phyloP scores from a whole-genome alignment of 768 basidiomycete genomes.

The Gloeostereum incarnatum region DNA sequence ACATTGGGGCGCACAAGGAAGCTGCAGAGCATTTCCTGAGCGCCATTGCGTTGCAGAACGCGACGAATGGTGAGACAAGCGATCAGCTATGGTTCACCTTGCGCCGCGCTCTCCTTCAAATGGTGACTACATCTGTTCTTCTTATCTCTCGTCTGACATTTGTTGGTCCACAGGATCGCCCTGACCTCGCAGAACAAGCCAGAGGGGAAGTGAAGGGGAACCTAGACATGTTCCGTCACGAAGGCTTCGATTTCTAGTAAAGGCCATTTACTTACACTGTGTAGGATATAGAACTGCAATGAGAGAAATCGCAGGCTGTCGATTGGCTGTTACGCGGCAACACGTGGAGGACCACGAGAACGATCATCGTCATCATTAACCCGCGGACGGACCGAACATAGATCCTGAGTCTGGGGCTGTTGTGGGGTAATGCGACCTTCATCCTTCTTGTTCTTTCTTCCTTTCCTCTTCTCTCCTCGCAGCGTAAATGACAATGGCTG shows the following conservation, averaged over 20 bases:
- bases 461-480: too few species aligned
- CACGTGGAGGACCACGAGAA: too few species aligned
- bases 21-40: conserved; percentile 94
- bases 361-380: too few species aligned
- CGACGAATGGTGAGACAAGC: conserved; percentile 58
- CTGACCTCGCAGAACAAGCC: conserved; percentile 74
- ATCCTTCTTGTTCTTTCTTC: too few species aligned
- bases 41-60: conserved; percentile 72
- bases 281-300: too few species aligned
- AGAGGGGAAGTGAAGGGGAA: conserved; percentile 49
- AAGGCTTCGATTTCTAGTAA: conserved; percentile 89
- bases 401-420: too few species aligned
- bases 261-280: too few species aligned
- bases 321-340: too few species aligned
- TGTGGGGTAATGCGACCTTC: too few species aligned
- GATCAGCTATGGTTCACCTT: conserved; percentile 89
- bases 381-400: too few species aligned
- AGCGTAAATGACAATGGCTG: too few species aligned
- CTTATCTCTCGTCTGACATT: background rate
- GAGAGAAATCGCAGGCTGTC: too few species aligned
- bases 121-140: conserved; percentile 42
- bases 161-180: conserved; percentile 46
- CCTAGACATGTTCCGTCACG: conserved; percentile 65
- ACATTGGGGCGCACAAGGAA: conserved; percentile 92
- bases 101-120: conserved; percentile 65